A percentile compares a stretch with the other conserved stretches of the same genome.
These are phyloP conservation scores for Fusarium sacchari DNA, from an alignment of 2,329 filamentous ascomycete species.

Conservation along the genomic window DNA sequence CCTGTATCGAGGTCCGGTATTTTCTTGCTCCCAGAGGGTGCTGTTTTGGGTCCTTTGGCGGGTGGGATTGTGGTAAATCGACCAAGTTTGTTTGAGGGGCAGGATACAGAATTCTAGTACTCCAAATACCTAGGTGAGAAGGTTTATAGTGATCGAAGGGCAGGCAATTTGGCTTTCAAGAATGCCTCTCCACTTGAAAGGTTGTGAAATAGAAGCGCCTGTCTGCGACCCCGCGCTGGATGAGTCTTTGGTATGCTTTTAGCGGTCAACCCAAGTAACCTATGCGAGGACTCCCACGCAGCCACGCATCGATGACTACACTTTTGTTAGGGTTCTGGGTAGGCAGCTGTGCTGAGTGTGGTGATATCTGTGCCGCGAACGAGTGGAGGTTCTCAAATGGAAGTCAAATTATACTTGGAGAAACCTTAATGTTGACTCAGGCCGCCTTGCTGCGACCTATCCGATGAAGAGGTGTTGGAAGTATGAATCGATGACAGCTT, in stretches of 20 bases:
- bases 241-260: not conserved
- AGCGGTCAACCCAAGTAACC: constrained; percentile 2
- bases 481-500: not conserved
- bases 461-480: not conserved
- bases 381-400: not conserved
- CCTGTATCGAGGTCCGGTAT: no score
- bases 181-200: not conserved
- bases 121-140: not conserved
- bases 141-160: not conserved
- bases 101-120: not conserved
- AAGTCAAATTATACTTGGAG: not conserved
- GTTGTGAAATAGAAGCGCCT: not conserved
- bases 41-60: not conserved
- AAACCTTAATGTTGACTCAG: constrained; percentile 5
- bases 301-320: constrained; percentile 12
- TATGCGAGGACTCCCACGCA: constrained; percentile 5
- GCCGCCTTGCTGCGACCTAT: constrained; percentile 1
- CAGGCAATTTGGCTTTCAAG: not conserved
- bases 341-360: not conserved
- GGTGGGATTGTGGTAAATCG: not conserved
- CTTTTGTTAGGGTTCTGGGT: not conserved
- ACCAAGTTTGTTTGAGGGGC: not conserved
- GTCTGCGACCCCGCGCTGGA: not conserved
- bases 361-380: not conserved
- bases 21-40: no score